A percentile compares a stretch with the other conserved stretches of the same genome.
These are phyloP conservation scores for Pichia occidentalis DNA, from an alignment of 805 yeast genomes.

Conservation along the genomic window DNA sequence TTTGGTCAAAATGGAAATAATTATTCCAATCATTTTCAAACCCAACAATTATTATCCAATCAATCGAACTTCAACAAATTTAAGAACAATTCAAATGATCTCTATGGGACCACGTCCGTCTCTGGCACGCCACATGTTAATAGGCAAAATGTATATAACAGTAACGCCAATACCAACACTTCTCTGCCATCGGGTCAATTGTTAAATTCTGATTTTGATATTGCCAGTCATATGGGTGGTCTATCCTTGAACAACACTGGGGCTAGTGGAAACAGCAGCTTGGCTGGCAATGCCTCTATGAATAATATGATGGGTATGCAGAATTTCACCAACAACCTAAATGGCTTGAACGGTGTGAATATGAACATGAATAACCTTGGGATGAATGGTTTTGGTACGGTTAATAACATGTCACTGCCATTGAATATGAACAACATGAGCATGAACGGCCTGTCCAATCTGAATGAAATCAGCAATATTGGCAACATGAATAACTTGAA, in stretches of 20 bases:
- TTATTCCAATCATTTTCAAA: neutral
- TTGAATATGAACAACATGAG: constrained; percentile 4
- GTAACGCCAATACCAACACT: neutral
- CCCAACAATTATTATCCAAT: constrained; percentile 1
- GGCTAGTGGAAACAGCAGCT: constrained; percentile 5
- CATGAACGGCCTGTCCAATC: too few relatives aligned
- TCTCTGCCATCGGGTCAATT: constrained; percentile 4
- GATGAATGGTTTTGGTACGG: too few relatives aligned
- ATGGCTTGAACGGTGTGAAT: neutral
- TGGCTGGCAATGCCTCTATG: neutral
- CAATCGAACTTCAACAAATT: constrained; percentile 2
- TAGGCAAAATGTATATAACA: neutral
- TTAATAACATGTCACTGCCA: too few relatives aligned
- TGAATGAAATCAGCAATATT: constrained; percentile 1
- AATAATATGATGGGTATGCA: too few relatives aligned
- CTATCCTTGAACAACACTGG: constrained; percentile 15
- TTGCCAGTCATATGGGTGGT: constrained; percentile 19
- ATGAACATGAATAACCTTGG: too few relatives aligned
- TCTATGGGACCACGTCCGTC: neutral
- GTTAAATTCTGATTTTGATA: constrained; percentile 9
- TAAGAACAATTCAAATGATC: too few relatives aligned
- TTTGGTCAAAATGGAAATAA: constrained; percentile 1
- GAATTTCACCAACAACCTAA: neutral
- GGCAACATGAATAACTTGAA: constrained; percentile 1
- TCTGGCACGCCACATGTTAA: constrained; percentile 2